Evolutionary conservation across 2,329 filamentous ascomycete genomes (phyloP), one percentile per base, ranked within the genome.

Genomic region (Pezicula carpinea): DNA sequence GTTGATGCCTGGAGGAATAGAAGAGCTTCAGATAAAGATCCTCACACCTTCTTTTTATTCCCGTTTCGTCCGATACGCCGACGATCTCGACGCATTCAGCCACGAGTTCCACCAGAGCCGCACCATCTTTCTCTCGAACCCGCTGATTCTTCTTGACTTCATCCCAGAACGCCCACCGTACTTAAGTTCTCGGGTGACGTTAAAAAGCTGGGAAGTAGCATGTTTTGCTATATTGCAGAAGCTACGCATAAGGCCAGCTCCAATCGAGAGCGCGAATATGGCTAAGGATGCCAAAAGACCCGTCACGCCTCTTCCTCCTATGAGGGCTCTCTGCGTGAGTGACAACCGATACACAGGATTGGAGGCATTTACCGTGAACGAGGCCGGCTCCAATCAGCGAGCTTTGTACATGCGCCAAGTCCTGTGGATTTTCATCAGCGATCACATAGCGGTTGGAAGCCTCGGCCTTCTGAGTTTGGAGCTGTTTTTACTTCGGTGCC

Each of bases 1-100:
- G 10, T 43, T 56, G 2, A 44, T 55, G 0, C 44, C 40, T 11
- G 43, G 50, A 3, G 33, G 44, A 2, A 49, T 50, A 3, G 65
- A 72, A 18, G 34, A 49, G 63, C 43, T 85, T 5, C 75, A 77
- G 36, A 66, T 87, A 40, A 75, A 74, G 44, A 68, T 87, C 4
- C 62, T 85, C 17, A 83, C 80, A 0, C 83, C 85, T 1, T 70
- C 68, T 0, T 89, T 89, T 59, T 89, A 89, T 66, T 73, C 77
- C 11, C 75, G 82, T 22, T 81, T 87, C 40, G 71, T 82, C 1
- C 73, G 77, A 52, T 86, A 87, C 58, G 69, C 76, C 0, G 73
- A 83, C 57, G 77, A 79, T 18, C 71, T 79, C 15, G 79, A 84
- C 54, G 81, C 79, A 1, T 67, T 87, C 23, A 77, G 82, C 46